These are phyloP conservation scores for Aspergillus oerlinghausenensis DNA, from an alignment of 2,329 filamentous ascomycete species.

Conservation along the genomic window DNA sequence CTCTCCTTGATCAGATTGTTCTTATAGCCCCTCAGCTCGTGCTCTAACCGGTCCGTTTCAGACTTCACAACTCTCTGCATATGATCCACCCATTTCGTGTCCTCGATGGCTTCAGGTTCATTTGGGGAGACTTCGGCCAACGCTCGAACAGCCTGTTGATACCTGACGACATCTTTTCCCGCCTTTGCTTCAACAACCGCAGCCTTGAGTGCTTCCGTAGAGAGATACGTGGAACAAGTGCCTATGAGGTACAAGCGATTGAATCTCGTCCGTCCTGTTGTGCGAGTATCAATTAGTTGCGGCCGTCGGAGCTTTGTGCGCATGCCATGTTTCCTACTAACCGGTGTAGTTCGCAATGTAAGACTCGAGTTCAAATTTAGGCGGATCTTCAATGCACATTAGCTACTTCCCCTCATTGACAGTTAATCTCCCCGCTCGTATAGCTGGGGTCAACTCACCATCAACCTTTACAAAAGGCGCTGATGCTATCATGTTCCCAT, in stretches of 20 bases:
- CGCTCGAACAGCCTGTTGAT: conserved; percentile 63
- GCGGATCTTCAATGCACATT: conserved; percentile 53
- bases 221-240: conserved; percentile 68
- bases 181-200: conserved; percentile 72
- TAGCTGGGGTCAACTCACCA: conserved; percentile 19
- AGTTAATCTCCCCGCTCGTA: conserved; percentile 2
- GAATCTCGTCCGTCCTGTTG: conserved; percentile 69
- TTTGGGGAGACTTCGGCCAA: conserved; percentile 60
- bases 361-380: conserved; percentile 85
- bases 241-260: conserved; percentile 81
- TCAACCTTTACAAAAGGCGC: conserved; percentile 24
- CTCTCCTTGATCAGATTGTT: conserved; percentile 98
- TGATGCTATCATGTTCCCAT: neutral
- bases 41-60: conserved; percentile 72
- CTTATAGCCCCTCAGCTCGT: conserved; percentile 85
- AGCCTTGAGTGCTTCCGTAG: conserved; percentile 72
- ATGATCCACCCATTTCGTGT: conserved; percentile 70
- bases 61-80: conserved; percentile 62
- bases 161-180: conserved; percentile 68
- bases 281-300: conserved; percentile 3
- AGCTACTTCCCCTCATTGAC: conserved; percentile 5
- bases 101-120: conserved; percentile 63
- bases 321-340: conserved; percentile 34
- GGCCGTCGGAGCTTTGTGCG: neutral
- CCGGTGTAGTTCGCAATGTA: conserved; percentile 88